Percentiles rank a stretch among this genome's conserved stretches.
Conservation (phyloP, 352 stramenopile genomes). For the Globisporangium alternatum region DNA sequence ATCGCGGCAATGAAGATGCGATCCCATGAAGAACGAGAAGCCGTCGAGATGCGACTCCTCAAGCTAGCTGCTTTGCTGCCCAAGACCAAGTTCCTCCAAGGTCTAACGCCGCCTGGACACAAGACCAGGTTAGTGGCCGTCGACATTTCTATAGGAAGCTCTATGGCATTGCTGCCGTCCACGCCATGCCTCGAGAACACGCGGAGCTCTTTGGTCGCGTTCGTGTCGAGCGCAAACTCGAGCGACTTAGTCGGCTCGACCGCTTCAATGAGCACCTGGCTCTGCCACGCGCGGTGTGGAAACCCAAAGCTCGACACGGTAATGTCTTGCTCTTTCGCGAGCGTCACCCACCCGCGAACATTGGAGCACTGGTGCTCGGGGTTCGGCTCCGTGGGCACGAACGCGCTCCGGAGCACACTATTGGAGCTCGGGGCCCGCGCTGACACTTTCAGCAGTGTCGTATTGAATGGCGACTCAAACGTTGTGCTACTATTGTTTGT, state of each 20-base stretch:
- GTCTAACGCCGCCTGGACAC: too few species aligned
- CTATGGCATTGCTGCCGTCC: too few species aligned
- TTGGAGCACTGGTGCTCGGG: not conserved
- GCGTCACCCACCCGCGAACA: too few species aligned
- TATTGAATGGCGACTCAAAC: not conserved
- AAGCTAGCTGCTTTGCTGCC: too few species aligned
- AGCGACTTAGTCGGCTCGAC: not conserved
- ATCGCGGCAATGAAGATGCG: too few species aligned
- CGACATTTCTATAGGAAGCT: not conserved
- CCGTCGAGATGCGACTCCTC: too few species aligned
- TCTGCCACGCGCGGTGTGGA: not conserved
- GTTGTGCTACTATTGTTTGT: not conserved
- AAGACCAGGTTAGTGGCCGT: not conserved
- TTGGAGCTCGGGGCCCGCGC: not conserved
- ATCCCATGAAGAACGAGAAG: too few species aligned
- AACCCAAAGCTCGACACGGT: not conserved
- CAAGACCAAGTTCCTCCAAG: too few species aligned
- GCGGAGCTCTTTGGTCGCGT: not conserved
- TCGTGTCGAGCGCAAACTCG: not conserved
- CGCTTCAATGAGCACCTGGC: not conserved
- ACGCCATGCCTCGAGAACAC: not conserved
- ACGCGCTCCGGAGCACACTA: not conserved
- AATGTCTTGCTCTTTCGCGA: not conserved
- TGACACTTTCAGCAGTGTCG: not conserved
- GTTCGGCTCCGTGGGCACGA: not conserved